Conservation (phyloP, 495 filamentous ascomycete genomes). For the Tuber calosporum region DNA sequence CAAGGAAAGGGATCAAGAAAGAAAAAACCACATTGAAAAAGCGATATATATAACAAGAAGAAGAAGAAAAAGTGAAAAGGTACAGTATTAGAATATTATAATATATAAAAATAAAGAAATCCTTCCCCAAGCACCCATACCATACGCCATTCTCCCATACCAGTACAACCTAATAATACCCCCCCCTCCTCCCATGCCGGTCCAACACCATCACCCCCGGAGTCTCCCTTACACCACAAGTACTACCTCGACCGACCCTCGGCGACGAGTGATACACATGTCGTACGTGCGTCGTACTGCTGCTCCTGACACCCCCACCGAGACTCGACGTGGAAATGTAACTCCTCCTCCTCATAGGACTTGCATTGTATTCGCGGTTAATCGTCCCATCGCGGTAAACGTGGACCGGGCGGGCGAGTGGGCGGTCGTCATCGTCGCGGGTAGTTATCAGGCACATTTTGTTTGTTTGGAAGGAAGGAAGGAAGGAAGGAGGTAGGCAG, state of each 20-base stretch:
- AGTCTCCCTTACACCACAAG: background rate
- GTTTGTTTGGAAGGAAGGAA: background rate
- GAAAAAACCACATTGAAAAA: too few species aligned
- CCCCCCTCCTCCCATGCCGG: background rate
- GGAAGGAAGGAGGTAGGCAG: background rate
- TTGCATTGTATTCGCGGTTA: conserved; percentile 6
- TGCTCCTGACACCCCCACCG: background rate
- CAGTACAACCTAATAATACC: background rate
- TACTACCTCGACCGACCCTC: background rate
- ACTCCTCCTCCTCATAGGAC: conserved; percentile 8
- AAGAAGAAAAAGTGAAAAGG: too few species aligned
- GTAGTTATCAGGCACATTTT: conserved; percentile 17
- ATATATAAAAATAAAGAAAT: too few species aligned
- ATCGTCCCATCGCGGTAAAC: conserved; percentile 22
- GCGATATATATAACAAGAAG: too few species aligned
- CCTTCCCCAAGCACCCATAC: too few species aligned
- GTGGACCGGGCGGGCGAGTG: conserved; percentile 15
- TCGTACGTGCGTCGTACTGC: conserved; percentile 9
- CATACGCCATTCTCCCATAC: too few species aligned
- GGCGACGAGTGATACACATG: conserved; percentile 18
- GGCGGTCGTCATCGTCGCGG: conserved; percentile 16
- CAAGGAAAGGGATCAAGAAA: too few species aligned
- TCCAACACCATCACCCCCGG: background rate
- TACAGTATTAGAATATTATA: too few species aligned
- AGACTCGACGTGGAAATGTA: conserved; percentile 9